Conservation (phyloP, 2,329 filamentous ascomycete genomes). For the Trichophyton mentagrophytes region DNA sequence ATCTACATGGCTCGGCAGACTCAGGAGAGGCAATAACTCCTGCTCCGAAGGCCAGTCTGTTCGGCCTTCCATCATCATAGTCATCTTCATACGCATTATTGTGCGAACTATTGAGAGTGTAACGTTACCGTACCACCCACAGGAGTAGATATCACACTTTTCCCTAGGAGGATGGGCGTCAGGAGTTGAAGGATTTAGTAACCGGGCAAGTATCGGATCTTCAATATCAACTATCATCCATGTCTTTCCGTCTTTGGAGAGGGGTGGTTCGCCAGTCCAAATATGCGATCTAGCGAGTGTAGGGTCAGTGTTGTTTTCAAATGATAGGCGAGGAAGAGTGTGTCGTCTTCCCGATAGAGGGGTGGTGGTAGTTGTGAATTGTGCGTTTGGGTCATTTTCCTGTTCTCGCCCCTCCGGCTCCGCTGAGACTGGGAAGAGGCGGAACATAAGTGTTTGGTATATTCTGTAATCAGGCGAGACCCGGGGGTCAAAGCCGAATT, state of each 20-base stretch:
- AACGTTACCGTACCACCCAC: conserved; percentile 77
- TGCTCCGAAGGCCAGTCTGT: conserved; percentile 18
- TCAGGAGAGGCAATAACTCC: conserved; percentile 26
- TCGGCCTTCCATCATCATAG: conserved; percentile 43
- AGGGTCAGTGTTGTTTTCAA: conserved; percentile 6
- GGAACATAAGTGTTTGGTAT: conserved; percentile 86
- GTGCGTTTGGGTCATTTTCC: conserved; percentile 11
- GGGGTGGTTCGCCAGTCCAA: conserved; percentile 61
- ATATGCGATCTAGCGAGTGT: conserved; percentile 42
- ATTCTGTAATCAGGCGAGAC: conserved; percentile 59
- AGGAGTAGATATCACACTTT: conserved; percentile 47
- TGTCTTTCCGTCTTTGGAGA: conserved; percentile 69
- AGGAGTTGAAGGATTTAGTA: conserved; percentile 51
- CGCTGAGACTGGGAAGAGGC: conserved; percentile 40
- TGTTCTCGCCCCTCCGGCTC: conserved; percentile 10
- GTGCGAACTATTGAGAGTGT: conserved; percentile 72
- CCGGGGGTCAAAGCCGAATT: conserved; percentile 76
- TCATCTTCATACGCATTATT: conserved; percentile 78
- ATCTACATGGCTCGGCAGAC: conserved; percentile 26
- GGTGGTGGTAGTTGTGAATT: conserved; percentile 9
- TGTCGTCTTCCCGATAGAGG: conserved; percentile 19
- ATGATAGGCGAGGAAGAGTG: conserved; percentile 13
- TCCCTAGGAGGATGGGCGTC: conserved; percentile 41
- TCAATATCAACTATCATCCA: conserved; percentile 92
- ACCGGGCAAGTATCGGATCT: conserved; percentile 56